phyloP scores from a whole-genome alignment of 2,329 filamentous ascomycete genomes.

The Lasiodiplodia theobromae region DNA sequence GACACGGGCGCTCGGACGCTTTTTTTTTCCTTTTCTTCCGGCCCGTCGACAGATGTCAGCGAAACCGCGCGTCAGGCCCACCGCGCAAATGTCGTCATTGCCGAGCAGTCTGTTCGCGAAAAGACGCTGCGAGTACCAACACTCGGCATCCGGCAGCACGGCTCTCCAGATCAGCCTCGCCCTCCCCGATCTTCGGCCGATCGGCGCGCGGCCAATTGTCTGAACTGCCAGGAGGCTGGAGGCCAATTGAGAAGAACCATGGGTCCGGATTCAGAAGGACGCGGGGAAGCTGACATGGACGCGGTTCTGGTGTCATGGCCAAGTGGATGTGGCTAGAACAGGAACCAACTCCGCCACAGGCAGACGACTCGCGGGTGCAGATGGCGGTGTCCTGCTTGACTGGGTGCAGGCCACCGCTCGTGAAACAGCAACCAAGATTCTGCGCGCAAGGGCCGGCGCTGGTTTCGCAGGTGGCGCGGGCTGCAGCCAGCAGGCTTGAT shows the following conservation, averaged over 20 bases:
- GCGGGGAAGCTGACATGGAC: conserved; percentile 8
- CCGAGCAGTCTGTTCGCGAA: not conserved
- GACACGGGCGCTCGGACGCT: conserved; percentile 12
- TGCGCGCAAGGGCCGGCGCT: not conserved
- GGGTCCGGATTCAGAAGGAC: conserved; percentile 21
- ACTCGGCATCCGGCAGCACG: not conserved
- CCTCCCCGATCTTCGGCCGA: not conserved
- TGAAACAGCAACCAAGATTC: conserved; percentile 7
- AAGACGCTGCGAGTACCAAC: not conserved
- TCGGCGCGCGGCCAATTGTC: not conserved
- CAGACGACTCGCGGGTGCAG: too few species aligned
- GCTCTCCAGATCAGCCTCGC: not conserved
- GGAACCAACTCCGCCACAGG: conserved; percentile 10
- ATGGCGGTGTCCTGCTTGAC: not conserved
- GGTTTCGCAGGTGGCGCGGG: conserved; percentile 1
- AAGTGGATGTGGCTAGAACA: conserved; percentile 4
- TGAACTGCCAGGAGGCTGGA: not conserved
- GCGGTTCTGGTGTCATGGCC: not conserved
- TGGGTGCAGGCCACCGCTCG: not conserved
- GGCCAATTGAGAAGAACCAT: not conserved
- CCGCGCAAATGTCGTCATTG: conserved; percentile 8
- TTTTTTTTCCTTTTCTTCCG: not conserved
- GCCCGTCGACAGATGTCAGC: not conserved
- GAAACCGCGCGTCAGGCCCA: not conserved
- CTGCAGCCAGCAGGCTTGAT: conserved; percentile 8